phyloP scores from a whole-genome alignment of 1,139 yeast genomes.

The Nadsonia starkeyi-henricii region DNA sequence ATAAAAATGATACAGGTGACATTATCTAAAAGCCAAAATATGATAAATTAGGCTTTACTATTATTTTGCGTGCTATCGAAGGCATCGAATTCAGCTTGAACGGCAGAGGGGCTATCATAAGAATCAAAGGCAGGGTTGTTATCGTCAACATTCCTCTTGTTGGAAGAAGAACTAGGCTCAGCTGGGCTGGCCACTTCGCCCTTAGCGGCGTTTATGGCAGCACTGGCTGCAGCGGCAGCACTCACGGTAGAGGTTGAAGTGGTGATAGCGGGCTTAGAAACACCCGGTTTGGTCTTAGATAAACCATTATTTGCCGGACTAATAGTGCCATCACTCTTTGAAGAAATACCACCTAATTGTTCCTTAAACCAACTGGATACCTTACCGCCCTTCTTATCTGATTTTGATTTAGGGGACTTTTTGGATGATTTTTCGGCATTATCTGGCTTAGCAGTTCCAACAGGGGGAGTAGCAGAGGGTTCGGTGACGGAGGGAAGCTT shows the following conservation, averaged over 20 bases:
- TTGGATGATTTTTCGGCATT: no score
- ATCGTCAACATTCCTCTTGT: no score
- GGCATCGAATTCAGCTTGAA: no score
- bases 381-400: background rate
- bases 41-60: no score
- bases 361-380: background rate
- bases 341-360: background rate
- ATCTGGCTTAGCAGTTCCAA: no score
- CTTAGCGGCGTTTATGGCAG: background rate
- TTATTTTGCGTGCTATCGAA: no score
- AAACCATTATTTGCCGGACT: background rate
- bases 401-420: background rate
- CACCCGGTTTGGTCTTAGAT: conserved; percentile 6
- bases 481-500: background rate
- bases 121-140: no score
- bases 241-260: conserved; percentile 5
- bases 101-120: no score
- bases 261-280: conserved; percentile 5
- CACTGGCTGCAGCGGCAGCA: conserved; percentile 8
- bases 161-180: no score
- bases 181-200: no score
- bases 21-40: no score
- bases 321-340: background rate
- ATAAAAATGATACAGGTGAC: no score
- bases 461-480: background rate